Conservation (phyloP, 2,329 filamentous ascomycete genomes). For the Apiospora sp. region DNA sequence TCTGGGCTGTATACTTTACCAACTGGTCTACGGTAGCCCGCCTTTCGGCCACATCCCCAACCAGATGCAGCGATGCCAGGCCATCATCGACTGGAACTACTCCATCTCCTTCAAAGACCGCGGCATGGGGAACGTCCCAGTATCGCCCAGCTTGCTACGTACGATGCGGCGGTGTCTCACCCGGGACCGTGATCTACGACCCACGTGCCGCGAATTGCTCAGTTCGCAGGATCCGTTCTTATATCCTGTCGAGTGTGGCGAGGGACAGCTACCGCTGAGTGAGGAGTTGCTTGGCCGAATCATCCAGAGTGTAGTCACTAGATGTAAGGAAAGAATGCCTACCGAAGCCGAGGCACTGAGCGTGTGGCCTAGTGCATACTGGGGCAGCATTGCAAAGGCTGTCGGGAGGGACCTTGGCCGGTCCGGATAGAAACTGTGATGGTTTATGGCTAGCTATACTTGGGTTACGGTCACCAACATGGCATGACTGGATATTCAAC, state of each 20-base stretch:
- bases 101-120: conserved; percentile 74
- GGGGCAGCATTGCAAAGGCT: conserved; percentile 64
- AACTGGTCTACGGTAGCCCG: conserved; percentile 97
- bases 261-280: conserved; percentile 65
- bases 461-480: conserved; percentile 23
- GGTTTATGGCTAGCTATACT: conserved; percentile 27
- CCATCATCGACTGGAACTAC: conserved; percentile 82
- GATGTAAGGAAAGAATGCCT: conserved; percentile 66
- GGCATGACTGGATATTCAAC: not conserved
- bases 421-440: not conserved
- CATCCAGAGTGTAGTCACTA: conserved; percentile 67
- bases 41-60: conserved; percentile 93
- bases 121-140: conserved; percentile 70
- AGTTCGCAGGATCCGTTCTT: conserved; percentile 67
- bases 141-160: conserved; percentile 65
- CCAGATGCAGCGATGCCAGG: conserved; percentile 84
- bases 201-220: conserved; percentile 70
- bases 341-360: conserved; percentile 63
- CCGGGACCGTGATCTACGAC: conserved; percentile 68
- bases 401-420: conserved; percentile 31
- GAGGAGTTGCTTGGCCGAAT: conserved; percentile 69
- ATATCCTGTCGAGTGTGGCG: conserved; percentile 65
- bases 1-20: conserved; percentile 94
- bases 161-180: conserved; percentile 70
- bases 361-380: conserved; percentile 69